Evolutionary conservation across 2,329 filamentous ascomycete species (phyloP), one percentile per base, ranked within the genome.

Genomic region (Cladosporium velox): DNA sequence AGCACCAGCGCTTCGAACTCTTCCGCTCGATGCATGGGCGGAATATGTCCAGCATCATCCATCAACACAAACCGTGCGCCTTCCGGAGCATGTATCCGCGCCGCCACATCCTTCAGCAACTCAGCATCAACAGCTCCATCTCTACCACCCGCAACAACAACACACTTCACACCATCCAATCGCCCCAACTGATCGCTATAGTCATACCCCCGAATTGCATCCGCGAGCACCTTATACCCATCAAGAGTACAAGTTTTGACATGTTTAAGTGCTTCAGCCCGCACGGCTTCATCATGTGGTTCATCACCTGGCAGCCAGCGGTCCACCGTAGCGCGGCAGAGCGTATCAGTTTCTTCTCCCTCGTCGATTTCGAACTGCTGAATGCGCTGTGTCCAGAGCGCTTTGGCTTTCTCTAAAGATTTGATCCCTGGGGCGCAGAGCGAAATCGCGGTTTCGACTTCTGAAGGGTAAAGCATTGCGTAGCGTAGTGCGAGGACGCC

Each of bases 171-270:
- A 47, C 65, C 55, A 34, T 55, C 38, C 35, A 71, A 57, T 47
- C 44, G 62, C 12, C 49, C 65, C 28, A 71, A 35, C 59, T 72
- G 66, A 5, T 28, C 67, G 4, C 15, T 57, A 64, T 74, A 74
- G 65, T 74, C 72, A 65, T 75, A 74, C 18, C 66, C 64, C 55
- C 71, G 65, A 65, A 75, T 74, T 15, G 71, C 67, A 64, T 73
- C 71, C 26, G 71, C 72, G 34, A 73, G 62, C 11, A 69, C 64
- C 69, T 59, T 71, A 52, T 74, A 75, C 24, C 72, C 73, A 28
- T 64, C 38, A 6, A 74, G 41, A 24, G 60, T 64, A 64, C 71
- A 72, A 15, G 67, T 71, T 60, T 62, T 69, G 44, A 72, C 70
- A 55, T 72, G 70, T 38, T 32, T 52, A 67, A 72, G 59, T 24